phyloP scores from a whole-genome alignment of 78 protist species.

The Dictyostelium firmibasis region DNA sequence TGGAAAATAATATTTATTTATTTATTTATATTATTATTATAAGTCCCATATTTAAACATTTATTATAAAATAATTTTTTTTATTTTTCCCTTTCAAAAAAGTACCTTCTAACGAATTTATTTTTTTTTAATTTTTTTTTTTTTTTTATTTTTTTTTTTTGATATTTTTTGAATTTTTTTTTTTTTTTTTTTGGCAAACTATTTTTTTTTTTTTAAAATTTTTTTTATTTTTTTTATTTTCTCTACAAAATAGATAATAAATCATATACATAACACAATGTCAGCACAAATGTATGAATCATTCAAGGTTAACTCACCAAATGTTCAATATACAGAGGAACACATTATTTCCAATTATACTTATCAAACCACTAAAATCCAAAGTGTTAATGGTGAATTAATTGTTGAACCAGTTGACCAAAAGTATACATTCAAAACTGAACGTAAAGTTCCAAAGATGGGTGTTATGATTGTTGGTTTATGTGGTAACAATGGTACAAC shows the following conservation, averaged over 20 bases:
- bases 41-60: too few species aligned
- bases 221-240: background rate
- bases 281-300: slow-evolving; percentile 65
- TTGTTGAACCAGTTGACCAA: slow-evolving; percentile 81
- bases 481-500: slow-evolving; percentile 99
- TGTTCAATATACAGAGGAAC: slow-evolving; percentile 86
- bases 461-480: slow-evolving; percentile 97
- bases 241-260: background rate
- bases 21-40: too few species aligned
- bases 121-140: too few species aligned
- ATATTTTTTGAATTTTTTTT: background rate
- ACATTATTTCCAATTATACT: slow-evolving; percentile 82
- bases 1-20: background rate
- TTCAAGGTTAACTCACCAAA: slow-evolving; percentile 82
- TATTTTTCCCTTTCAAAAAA: too few species aligned
- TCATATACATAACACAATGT: slow-evolving; percentile 18
- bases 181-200: background rate
- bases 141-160: too few species aligned
- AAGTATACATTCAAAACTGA: slow-evolving; percentile 60
- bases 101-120: background rate
- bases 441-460: slow-evolving; percentile 70
- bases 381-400: slow-evolving; percentile 56
- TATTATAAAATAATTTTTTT: too few species aligned
- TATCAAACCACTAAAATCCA: slow-evolving; percentile 81
- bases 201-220: background rate